Evolutionary conservation across 2,329 filamentous ascomycete genomes (phyloP).

Genomic region (Stagonosporopsis cucurbitacearum): DNA sequence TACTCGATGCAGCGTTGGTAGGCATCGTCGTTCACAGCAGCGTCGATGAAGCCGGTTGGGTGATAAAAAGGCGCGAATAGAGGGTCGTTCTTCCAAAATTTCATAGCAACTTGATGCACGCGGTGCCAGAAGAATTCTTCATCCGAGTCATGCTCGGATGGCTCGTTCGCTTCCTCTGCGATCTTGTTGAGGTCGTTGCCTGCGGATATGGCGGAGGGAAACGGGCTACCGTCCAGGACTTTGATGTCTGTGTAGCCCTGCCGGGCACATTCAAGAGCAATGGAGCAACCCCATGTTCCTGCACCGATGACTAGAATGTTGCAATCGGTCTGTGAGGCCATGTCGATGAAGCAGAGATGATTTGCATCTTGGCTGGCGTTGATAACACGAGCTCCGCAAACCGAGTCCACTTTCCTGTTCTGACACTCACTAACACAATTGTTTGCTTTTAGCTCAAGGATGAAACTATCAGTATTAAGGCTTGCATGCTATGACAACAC

Average conservation of each 20-base stretch:
- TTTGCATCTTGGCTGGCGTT: neutral
- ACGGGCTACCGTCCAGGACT: slow-evolving; percentile 53
- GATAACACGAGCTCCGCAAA: neutral
- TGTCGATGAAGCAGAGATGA: neutral
- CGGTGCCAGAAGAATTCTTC: slow-evolving; percentile 46
- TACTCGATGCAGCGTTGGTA: slow-evolving; percentile 49
- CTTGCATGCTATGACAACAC: neutral
- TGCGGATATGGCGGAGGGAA: slow-evolving; percentile 55
- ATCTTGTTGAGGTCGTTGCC: slow-evolving; percentile 60
- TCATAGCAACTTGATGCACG: slow-evolving; percentile 45
- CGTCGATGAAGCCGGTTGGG: slow-evolving; percentile 56
- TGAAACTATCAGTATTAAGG: slow-evolving; percentile 1
- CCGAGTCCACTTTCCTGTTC: slow-evolving; percentile 8
- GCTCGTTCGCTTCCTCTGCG: slow-evolving; percentile 45
- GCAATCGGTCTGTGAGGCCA: slow-evolving; percentile 6
- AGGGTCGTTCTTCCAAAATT: slow-evolving; percentile 54
- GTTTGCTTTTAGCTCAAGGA: neutral
- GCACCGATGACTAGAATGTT: slow-evolving; percentile 55
- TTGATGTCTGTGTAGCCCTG: slow-evolving; percentile 55
- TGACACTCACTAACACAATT: neutral
- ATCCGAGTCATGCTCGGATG: slow-evolving; percentile 34
- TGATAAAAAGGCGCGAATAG: slow-evolving; percentile 55
- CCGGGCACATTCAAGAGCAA: slow-evolving; percentile 57
- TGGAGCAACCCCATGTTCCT: slow-evolving; percentile 59
- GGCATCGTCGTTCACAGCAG: slow-evolving; percentile 51